A percentile compares a stretch with the other conserved stretches of the same genome.
These are phyloP conservation scores for Nigrograna mackinnonii DNA, from an alignment of 2,329 filamentous ascomycete genomes.

Conservation along the genomic window DNA sequence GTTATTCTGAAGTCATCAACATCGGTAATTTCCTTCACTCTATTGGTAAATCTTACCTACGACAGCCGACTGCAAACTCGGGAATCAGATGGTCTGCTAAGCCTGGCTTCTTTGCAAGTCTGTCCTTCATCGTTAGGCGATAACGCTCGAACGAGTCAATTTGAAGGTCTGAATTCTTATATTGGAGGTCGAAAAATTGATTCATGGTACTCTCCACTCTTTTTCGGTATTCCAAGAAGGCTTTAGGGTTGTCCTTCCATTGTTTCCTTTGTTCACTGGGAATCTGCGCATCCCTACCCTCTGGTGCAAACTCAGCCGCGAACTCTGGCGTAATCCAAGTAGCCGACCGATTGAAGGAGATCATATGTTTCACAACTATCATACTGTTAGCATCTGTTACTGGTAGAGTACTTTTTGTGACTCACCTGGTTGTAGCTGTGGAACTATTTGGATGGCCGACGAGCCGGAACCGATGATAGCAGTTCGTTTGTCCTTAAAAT, in stretches of 20 bases:
- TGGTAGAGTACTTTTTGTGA: not conserved
- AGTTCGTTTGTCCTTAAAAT: not conserved
- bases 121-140: not conserved
- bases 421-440: not conserved
- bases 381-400: not conserved
- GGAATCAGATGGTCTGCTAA: not conserved
- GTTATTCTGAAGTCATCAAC: not conserved
- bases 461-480: conserved; percentile 14
- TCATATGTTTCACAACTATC: not conserved
- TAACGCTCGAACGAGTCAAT: not conserved
- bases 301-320: not conserved
- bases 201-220: not conserved
- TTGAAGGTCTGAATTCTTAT: not conserved
- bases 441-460: not conserved
- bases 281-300: not conserved
- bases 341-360: not conserved
- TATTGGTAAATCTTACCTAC: not conserved
- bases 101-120: not conserved
- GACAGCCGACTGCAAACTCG: not conserved
- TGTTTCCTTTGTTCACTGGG: not conserved
- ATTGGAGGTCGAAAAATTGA: not conserved
- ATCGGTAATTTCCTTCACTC: not conserved
- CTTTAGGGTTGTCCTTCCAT: not conserved
- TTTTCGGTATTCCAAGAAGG: not conserved
- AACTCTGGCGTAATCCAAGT: not conserved